Percentiles rank a stretch among this genome's conserved stretches.
These are phyloP conservation scores for Ascochyta fabae DNA, from an alignment of 2,329 filamentous ascomycete species.

Conservation along the genomic window DNA sequence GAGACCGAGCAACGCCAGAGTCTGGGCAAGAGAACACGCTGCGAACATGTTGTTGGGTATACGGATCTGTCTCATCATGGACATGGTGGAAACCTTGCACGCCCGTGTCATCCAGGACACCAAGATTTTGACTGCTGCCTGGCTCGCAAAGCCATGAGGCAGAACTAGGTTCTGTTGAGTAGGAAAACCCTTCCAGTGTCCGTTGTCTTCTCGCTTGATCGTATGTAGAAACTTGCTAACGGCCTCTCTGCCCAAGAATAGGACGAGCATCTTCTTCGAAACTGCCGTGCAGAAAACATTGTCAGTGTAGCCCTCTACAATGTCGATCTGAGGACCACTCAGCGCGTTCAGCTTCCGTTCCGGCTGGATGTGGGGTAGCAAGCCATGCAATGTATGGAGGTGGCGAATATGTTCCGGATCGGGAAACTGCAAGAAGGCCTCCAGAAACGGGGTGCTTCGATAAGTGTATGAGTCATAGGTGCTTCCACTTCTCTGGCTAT, in stretches of 20 bases:
- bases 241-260: conserved; percentile 25
- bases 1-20: conserved; percentile 25
- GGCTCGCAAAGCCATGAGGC: conserved; percentile 16
- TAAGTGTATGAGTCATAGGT: conserved; percentile 3
- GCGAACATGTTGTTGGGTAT: conserved; percentile 27
- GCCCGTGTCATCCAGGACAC: conserved; percentile 35
- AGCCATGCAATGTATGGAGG: conserved; percentile 19
- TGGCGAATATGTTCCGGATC: conserved; percentile 31
- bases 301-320: conserved; percentile 20
- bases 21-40: conserved; percentile 30
- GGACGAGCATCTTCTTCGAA: conserved; percentile 28
- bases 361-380: conserved; percentile 26
- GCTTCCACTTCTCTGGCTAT: background rate
- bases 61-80: conserved; percentile 20
- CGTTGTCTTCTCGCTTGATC: conserved; percentile 17
- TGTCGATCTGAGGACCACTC: conserved; percentile 15
- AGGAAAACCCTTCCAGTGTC: conserved; percentile 8
- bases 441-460: background rate
- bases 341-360: conserved; percentile 20
- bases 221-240: conserved; percentile 26
- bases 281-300: conserved; percentile 10
- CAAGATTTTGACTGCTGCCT: conserved; percentile 22
- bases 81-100: conserved; percentile 19
- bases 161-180: conserved; percentile 21
- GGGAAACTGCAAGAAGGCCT: conserved; percentile 12